Percentiles rank a stretch among this genome's conserved stretches.
phyloP scores from a whole-genome alignment of 176 grass and related monocot genomes.

The Otatea glauca region DNA sequence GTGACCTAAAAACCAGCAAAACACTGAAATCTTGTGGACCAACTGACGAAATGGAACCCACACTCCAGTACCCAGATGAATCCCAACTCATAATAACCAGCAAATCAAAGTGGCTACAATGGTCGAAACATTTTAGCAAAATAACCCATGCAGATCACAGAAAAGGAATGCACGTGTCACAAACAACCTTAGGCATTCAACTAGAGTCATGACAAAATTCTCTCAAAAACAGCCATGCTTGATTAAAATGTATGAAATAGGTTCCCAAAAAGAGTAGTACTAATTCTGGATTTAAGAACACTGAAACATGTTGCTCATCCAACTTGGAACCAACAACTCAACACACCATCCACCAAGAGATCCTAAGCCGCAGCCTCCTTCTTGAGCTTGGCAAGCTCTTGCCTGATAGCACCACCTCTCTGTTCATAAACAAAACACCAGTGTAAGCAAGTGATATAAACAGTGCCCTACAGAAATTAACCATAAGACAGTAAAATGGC shows the following conservation, averaged over 20 bases:
- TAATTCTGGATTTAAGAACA: background rate
- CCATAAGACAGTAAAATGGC: background rate
- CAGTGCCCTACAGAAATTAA: background rate
- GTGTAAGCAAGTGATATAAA: background rate
- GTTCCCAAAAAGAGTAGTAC: background rate
- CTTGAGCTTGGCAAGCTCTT: conserved; percentile 80
- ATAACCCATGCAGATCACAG: background rate
- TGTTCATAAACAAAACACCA: conserved; percentile 42
- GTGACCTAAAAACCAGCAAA: background rate
- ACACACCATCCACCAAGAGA: background rate
- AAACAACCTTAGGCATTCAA: background rate
- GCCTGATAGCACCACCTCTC: conserved; percentile 77
- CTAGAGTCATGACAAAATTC: background rate
- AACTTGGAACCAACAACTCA: conserved; percentile 34
- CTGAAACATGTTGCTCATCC: background rate
- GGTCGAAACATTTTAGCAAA: background rate
- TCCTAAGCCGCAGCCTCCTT: conserved; percentile 63
- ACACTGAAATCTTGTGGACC: background rate
- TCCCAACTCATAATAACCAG: background rate
- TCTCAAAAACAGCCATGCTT: conserved; percentile 23
- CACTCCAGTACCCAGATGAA: background rate
- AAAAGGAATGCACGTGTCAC: background rate
- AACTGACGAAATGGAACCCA: background rate
- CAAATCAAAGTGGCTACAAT: background rate
- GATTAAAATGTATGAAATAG: conserved; percentile 1